These are phyloP conservation scores for Termitomyces sp. DNA, from an alignment of 768 basidiomycete genomes.

Conservation along the genomic window DNA sequence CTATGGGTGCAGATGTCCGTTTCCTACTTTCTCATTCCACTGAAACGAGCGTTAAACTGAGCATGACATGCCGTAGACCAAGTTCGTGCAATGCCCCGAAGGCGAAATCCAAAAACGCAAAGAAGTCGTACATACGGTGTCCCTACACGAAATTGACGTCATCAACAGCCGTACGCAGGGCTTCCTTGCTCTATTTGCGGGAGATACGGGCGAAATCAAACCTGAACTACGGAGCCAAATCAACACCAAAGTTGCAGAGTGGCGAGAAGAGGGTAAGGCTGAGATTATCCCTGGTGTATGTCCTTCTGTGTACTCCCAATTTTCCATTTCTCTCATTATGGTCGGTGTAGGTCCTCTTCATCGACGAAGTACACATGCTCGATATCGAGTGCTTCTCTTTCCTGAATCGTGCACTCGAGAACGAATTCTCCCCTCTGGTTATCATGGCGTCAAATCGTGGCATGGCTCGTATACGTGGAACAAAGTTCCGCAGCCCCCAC, in stretches of 20 bases:
- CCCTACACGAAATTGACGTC: conserved; percentile 97
- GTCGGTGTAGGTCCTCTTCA: conserved; percentile 80
- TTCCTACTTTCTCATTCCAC: background rate
- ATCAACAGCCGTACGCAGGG: conserved; percentile 99
- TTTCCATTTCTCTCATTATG: background rate
- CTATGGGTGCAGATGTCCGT: conserved; percentile 97
- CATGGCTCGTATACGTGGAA: conserved; percentile 91
- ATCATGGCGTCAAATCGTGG: conserved; percentile 99
- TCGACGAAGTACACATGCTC: conserved; percentile 99
- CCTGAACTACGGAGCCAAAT: conserved; percentile 95
- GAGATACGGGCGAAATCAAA: conserved; percentile 99
- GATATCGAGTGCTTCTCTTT: conserved; percentile 99
- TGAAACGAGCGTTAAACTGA: background rate
- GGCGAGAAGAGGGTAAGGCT: conserved; percentile 98
- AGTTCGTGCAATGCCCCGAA: conserved; percentile 96
- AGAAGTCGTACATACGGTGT: conserved; percentile 96
- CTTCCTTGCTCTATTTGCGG: conserved; percentile 90
- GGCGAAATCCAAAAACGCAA: conserved; percentile 97
- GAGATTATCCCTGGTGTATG: conserved; percentile 93
- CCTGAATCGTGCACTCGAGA: conserved; percentile 93
- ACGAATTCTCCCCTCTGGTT: conserved; percentile 88
- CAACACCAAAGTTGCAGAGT: conserved; percentile 93
- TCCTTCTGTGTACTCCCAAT: conserved; percentile 11
- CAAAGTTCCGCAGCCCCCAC: conserved; percentile 91
- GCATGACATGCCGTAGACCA: conserved; percentile 58